A percentile compares a stretch with the other conserved stretches of the same genome.
These are phyloP conservation scores for Leavenworthia alabamica DNA, from an alignment of 345 rosid species.

Conservation along the genomic window DNA sequence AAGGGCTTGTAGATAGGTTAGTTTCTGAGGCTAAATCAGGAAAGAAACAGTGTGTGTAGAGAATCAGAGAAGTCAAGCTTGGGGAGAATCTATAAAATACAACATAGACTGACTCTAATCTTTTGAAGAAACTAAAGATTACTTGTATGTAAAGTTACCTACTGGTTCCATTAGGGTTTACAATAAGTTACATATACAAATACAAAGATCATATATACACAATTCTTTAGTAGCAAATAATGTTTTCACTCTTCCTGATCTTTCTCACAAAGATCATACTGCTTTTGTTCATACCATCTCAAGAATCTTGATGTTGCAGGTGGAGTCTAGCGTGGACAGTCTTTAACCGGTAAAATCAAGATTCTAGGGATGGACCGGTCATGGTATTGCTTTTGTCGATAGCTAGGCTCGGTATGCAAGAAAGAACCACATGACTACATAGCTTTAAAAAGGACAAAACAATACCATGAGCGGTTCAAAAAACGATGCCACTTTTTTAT, in stretches of 20 bases:
- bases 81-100: neutral
- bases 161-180: neutral
- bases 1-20: conserved; percentile 48
- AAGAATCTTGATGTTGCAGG: conserved; percentile 73
- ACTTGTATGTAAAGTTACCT: conserved; percentile 7
- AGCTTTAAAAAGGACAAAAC: too few species aligned
- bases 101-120: neutral
- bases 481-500: too few species aligned
- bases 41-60: conserved; percentile 47
- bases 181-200: neutral
- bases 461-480: too few species aligned
- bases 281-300: conserved; percentile 55
- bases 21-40: conserved; percentile 38
- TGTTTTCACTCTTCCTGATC: conserved; percentile 1
- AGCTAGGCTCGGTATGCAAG: too few species aligned
- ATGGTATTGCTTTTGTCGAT: too few species aligned
- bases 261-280: conserved; percentile 6
- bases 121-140: neutral
- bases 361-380: too few species aligned
- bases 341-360: too few species aligned
- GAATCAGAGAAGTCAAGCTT: neutral
- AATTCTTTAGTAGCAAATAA: conserved; percentile 9
- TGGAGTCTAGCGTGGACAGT: too few species aligned
- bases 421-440: too few species aligned
- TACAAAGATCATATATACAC: conserved; percentile 5